Percentiles rank a stretch among this genome's conserved stretches.
Conservation (phyloP, 257 asterid species). For the Nicotiana tabacum region DNA sequence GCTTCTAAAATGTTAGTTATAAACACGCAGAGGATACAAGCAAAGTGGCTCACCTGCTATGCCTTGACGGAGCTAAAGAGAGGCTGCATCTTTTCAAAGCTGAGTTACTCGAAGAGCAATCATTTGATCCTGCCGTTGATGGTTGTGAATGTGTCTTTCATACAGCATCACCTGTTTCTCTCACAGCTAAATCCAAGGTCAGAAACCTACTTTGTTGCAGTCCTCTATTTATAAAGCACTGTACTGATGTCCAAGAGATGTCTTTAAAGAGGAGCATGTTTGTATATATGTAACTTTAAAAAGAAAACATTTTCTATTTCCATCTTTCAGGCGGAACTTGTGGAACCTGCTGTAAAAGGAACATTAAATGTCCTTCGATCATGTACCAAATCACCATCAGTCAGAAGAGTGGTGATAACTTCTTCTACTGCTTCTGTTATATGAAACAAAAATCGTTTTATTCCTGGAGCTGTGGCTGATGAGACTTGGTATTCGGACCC, state of each 20-base stretch:
- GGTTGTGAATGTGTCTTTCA: conserved; percentile 67
- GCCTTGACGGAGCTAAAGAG: conserved; percentile 56
- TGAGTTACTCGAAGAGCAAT: conserved; percentile 39
- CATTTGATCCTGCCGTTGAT: conserved; percentile 44
- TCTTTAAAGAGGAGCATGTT: background rate
- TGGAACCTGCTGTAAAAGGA: conserved; percentile 56
- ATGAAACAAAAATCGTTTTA: conserved; percentile 16
- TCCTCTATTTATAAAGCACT: background rate
- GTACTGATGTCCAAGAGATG: background rate
- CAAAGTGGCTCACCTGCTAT: conserved; percentile 38
- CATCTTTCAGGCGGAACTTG: conserved; percentile 33
- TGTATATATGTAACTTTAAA: background rate
- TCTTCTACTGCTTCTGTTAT: conserved; percentile 38
- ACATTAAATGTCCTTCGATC: conserved; percentile 48
- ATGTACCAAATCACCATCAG: conserved; percentile 26
- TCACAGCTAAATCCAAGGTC: conserved; percentile 40
- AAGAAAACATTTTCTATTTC: background rate
- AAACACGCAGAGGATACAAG: conserved; percentile 35
- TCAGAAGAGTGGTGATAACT: conserved; percentile 45
- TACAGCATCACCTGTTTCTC: conserved; percentile 49
- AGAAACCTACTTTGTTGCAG: background rate
- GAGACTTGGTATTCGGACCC: conserved; percentile 69
- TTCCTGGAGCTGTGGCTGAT: conserved; percentile 32
- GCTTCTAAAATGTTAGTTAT: background rate
- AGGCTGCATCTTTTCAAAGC: conserved; percentile 46